Evolutionary conservation across 2,329 filamentous ascomycete genomes (phyloP).

Genomic region (Scedosporium boydii): DNA sequence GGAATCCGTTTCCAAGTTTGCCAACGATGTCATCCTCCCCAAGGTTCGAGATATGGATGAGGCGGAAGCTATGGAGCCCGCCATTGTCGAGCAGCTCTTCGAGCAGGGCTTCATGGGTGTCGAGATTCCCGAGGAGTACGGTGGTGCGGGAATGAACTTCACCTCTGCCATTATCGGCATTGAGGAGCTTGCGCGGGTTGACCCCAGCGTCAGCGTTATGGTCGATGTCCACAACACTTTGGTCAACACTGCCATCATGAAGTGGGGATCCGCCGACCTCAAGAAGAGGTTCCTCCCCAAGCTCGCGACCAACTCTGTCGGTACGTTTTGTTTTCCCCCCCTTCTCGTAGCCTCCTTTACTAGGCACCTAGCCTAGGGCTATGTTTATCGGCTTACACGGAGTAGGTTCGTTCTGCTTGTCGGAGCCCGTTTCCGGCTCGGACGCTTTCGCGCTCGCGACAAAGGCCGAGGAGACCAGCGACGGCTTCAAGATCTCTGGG

Average conservation of each 20-base stretch:
- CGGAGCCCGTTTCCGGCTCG: conserved; percentile 84
- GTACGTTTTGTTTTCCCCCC: conserved; percentile 4
- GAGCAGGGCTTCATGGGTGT: conserved; percentile 97
- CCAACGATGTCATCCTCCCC: conserved; percentile 77
- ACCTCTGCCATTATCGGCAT: conserved; percentile 93
- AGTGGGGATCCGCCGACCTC: conserved; percentile 65
- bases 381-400: background rate
- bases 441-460: conserved; percentile 95
- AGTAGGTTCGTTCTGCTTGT: conserved; percentile 72
- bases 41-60: conserved; percentile 97
- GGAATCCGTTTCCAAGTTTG: conserved; percentile 85
- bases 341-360: background rate
- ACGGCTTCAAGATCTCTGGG: conserved; percentile 80
- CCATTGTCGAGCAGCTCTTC: conserved; percentile 83
- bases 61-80: conserved; percentile 83
- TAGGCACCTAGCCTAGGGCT: no score
- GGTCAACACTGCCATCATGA: conserved; percentile 86
- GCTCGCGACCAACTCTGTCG: conserved; percentile 81
- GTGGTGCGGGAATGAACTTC: conserved; percentile 98
- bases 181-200: conserved; percentile 87
- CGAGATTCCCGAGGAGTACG: conserved; percentile 95
- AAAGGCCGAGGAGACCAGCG: conserved; percentile 72
- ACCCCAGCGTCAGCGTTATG: conserved; percentile 90
- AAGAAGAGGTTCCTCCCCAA: conserved; percentile 86
- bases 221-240: conserved; percentile 98